These are phyloP conservation scores for Cladosporium sp. DNA, from an alignment of 2,329 filamentous ascomycete genomes.

Conservation along the genomic window DNA sequence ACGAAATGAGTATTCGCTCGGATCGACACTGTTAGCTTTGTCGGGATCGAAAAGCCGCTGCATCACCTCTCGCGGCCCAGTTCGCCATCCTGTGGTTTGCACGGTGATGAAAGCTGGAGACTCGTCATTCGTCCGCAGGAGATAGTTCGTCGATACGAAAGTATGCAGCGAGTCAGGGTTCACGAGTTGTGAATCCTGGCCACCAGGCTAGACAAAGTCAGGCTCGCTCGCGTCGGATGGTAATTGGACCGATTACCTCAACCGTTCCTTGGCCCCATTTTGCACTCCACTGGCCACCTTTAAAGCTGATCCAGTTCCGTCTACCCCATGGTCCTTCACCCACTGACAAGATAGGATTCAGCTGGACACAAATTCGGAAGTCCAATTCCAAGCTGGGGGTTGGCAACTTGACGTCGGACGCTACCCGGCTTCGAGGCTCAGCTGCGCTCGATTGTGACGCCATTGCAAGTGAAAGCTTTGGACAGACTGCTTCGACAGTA, in stretches of 20 bases:
- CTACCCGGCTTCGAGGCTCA: not conserved
- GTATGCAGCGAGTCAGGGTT: conserved; percentile 13
- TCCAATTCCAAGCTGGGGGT: conserved; percentile 44
- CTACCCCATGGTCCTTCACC: conserved; percentile 44
- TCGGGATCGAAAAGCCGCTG: conserved; percentile 16
- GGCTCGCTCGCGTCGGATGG: not conserved
- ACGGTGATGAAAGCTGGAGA: conserved; percentile 17
- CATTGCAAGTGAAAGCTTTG: not conserved
- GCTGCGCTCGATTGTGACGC: not conserved
- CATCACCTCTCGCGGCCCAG: conserved; percentile 15
- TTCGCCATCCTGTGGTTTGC: conserved; percentile 17
- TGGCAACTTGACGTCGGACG: conserved; percentile 28
- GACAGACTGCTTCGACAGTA: too few relatives aligned
- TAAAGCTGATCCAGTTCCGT: conserved; percentile 46
- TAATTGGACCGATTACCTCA: not conserved
- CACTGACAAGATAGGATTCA: conserved; percentile 45
- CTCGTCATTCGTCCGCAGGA: conserved; percentile 15
- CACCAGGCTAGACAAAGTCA: conserved; percentile 21
- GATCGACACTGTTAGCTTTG: conserved; percentile 13
- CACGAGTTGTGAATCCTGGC: conserved; percentile 19
- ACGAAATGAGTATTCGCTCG: conserved; percentile 16
- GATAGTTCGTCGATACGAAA: conserved; percentile 15
- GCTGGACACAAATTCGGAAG: conserved; percentile 48
- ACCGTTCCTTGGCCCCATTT: conserved; percentile 46
- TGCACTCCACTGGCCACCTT: conserved; percentile 47